Conservation (phyloP, 73 alveolate genomes). For the Uronychia binucleata region DNA sequence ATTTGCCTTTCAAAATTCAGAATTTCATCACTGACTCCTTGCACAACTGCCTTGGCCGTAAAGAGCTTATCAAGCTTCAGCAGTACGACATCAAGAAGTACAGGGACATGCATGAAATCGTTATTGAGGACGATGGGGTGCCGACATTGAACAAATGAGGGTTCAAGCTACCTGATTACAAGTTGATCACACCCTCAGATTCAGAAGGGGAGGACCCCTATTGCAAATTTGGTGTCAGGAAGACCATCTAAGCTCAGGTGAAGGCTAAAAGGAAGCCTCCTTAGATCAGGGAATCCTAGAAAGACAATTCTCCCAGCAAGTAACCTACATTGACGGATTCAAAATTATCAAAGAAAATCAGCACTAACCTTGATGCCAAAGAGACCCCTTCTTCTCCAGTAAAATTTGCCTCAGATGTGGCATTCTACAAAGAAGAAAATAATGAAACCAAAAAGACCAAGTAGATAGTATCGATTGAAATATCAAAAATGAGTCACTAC, state of each 20-base stretch:
- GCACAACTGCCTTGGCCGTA: neutral
- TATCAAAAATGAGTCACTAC: neutral
- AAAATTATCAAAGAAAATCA: neutral
- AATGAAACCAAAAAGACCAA: neutral
- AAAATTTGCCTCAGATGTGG: no score
- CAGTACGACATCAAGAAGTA: constrained; percentile 28
- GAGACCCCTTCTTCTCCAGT: no score
- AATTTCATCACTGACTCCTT: constrained; percentile 16
- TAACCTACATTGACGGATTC: neutral
- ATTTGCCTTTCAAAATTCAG: constrained; percentile 32
- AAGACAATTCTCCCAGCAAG: neutral
- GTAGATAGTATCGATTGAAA: neutral
- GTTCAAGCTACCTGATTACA: neutral
- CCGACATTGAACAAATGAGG: constrained; percentile 6
- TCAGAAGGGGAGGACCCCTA: neutral
- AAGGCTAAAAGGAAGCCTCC: neutral
- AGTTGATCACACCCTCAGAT: neutral
- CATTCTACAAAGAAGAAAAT: neutral
- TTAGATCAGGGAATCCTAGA: neutral
- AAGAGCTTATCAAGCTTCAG: constrained; percentile 2
- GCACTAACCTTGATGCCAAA: neutral
- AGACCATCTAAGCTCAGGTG: neutral
- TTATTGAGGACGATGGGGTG: constrained; percentile 19
- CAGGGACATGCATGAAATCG: constrained; percentile 8
- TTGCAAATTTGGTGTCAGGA: neutral